Conservation (phyloP, 1,139 yeast species). For the Geotrichum reessii region DNA sequence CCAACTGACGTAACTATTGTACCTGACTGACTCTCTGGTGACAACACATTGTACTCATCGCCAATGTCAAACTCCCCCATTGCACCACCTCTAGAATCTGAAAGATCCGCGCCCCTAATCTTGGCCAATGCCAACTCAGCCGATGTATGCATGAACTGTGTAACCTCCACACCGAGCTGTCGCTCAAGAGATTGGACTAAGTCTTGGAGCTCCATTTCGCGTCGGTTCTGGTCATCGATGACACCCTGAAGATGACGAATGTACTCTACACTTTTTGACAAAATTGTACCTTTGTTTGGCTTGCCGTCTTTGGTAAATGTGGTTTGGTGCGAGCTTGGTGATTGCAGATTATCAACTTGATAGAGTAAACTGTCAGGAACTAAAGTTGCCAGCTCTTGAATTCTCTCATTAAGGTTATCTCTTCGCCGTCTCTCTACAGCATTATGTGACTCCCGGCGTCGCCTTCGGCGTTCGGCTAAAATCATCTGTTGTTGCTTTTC, state of each 20-base stretch:
- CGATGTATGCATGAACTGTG: constrained; percentile 61
- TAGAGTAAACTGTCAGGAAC: constrained; percentile 60
- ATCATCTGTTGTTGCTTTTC: constrained; percentile 23
- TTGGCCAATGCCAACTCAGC: constrained; percentile 73
- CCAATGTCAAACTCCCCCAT: background rate
- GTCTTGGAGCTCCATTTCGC: constrained; percentile 68
- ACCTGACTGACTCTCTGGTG: background rate
- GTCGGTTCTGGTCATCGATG: constrained; percentile 62
- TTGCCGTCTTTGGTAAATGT: constrained; percentile 75
- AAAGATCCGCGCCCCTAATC: constrained; percentile 37
- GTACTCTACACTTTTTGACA: constrained; percentile 80
- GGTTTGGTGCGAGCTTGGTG: constrained; percentile 20
- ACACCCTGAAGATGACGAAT: constrained; percentile 65
- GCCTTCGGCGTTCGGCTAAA: constrained; percentile 35
- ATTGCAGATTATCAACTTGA: constrained; percentile 15
- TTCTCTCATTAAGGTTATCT: constrained; percentile 84
- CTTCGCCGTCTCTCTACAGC: constrained; percentile 62
- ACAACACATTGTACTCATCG: background rate
- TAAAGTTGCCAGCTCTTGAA: constrained; percentile 67
- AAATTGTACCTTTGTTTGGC: constrained; percentile 88
- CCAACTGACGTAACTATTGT: background rate
- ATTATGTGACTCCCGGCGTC: constrained; percentile 43
- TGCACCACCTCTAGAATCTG: background rate
- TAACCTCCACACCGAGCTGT: constrained; percentile 38
- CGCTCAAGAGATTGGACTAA: constrained; percentile 51